Evolutionary conservation across 2,329 filamentous ascomycete genomes (phyloP).

Genomic region (Phoma sp.): DNA sequence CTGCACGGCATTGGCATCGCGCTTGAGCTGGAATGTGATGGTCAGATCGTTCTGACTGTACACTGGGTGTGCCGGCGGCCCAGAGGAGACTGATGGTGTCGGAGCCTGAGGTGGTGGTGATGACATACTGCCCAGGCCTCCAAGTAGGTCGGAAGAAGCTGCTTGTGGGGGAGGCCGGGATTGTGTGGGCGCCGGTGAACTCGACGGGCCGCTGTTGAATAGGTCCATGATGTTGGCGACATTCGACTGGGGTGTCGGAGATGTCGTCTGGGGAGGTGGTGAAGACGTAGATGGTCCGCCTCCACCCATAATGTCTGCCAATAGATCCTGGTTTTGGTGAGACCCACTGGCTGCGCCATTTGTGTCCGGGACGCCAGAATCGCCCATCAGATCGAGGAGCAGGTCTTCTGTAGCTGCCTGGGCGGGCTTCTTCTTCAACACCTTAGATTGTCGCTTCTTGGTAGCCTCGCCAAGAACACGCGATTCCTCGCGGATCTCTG

Average conservation of each 20-base stretch:
- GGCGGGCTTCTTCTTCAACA: constrained; percentile 70
- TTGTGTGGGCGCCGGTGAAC: constrained; percentile 44
- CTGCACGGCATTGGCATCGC: constrained; percentile 80
- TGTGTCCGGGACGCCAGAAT: constrained; percentile 65
- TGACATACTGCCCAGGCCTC: constrained; percentile 52
- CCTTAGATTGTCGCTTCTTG: constrained; percentile 57
- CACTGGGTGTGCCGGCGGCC: constrained; percentile 66
- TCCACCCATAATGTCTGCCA: constrained; percentile 89
- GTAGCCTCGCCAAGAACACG: constrained; percentile 83
- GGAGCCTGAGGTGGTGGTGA: constrained; percentile 57
- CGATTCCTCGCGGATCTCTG: constrained; percentile 95
- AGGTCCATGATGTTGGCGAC: constrained; percentile 83
- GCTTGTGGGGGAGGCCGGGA: constrained; percentile 48
- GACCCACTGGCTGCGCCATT: constrained; percentile 62
- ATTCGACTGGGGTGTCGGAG: constrained; percentile 47
- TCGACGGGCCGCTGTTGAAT: constrained; percentile 63
- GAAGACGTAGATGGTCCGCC: constrained; percentile 57
- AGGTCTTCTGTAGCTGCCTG: constrained; percentile 92
- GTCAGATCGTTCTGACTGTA: constrained; percentile 87
- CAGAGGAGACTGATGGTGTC: constrained; percentile 43
- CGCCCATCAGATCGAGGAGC: constrained; percentile 90
- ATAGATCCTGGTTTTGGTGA: constrained; percentile 77
- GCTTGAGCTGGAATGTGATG: constrained; percentile 82
- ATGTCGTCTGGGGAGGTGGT: constrained; percentile 50
- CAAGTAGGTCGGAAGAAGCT: constrained; percentile 50